Percentiles rank a stretch among this genome's conserved stretches.
Conservation (phyloP, 768 basidiomycete genomes). For the Polyporus arcularius region DNA sequence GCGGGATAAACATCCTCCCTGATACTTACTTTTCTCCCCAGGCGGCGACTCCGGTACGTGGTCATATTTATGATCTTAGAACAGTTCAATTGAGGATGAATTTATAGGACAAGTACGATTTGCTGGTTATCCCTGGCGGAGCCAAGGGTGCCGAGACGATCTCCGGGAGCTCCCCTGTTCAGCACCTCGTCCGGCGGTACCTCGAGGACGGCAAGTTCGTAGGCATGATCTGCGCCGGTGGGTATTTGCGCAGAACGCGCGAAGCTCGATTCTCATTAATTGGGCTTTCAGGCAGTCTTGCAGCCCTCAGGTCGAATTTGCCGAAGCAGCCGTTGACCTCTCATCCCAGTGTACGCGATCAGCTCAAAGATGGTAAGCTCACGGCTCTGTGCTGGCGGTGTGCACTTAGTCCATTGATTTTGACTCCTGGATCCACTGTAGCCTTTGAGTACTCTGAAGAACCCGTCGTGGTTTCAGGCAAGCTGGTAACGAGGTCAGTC, state of each 20-base stretch:
- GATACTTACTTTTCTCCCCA: constrained; percentile 46
- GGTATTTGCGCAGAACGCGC: not conserved
- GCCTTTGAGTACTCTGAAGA: constrained; percentile 77
- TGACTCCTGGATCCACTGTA: constrained; percentile 27
- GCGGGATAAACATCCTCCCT: constrained; percentile 72
- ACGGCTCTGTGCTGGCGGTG: not conserved
- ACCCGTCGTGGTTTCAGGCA: constrained; percentile 69
- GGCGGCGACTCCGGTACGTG: constrained; percentile 24
- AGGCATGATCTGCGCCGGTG: constrained; percentile 87
- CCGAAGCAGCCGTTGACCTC: constrained; percentile 71
- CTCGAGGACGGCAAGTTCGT: constrained; percentile 57
- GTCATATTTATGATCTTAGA: too few relatives aligned
- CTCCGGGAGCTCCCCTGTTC: constrained; percentile 57
- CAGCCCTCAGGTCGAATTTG: constrained; percentile 62
- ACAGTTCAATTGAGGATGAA: too few relatives aligned
- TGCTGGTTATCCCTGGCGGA: constrained; percentile 76
- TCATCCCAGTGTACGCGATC: constrained; percentile 67
- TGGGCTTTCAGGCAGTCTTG: constrained; percentile 56
- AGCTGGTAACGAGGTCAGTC: constrained; percentile 76
- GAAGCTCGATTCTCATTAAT: not conserved
- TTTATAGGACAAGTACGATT: constrained; percentile 62
- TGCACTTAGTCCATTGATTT: not conserved
- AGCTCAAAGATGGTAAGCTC: constrained; percentile 55
- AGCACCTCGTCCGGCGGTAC: constrained; percentile 61
- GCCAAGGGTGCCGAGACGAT: constrained; percentile 77